phyloP scores from a whole-genome alignment of 2,329 filamentous ascomycete species.

The Karstenula rhodostoma region DNA sequence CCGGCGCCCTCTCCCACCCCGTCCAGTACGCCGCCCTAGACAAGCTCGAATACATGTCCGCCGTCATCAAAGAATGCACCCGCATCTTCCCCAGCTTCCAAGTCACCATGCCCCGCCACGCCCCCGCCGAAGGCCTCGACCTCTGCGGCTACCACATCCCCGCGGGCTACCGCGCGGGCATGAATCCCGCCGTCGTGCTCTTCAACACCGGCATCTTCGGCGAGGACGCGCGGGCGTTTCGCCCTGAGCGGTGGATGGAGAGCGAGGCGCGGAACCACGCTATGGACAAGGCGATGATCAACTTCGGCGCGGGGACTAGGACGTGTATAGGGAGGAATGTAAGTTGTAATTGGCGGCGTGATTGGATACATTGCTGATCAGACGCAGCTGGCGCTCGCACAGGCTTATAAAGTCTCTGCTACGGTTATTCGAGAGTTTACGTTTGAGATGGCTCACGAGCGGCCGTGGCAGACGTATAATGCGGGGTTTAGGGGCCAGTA shows the following conservation, averaged over 20 bases:
- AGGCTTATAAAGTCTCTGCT: constrained; percentile 32
- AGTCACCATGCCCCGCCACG: constrained; percentile 27
- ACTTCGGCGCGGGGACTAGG: constrained; percentile 46
- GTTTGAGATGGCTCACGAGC: constrained; percentile 28
- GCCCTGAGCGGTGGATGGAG: constrained; percentile 57
- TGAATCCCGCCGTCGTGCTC: constrained; percentile 56
- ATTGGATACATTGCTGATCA: background rate
- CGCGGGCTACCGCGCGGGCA: constrained; percentile 52
- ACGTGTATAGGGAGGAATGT: constrained; percentile 43
- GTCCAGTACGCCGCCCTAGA: constrained; percentile 22
- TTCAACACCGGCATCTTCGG: constrained; percentile 51
- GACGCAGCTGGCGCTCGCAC: constrained; percentile 18
- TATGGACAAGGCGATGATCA: constrained; percentile 45
- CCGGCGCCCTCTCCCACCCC: constrained; percentile 17
- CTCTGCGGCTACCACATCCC: constrained; percentile 34
- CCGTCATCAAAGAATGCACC: constrained; percentile 55
- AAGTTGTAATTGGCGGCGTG: background rate
- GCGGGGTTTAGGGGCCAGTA: constrained; percentile 21
- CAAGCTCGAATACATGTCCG: constrained; percentile 52
- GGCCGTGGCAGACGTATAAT: constrained; percentile 25
- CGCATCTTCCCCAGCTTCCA: constrained; percentile 49
- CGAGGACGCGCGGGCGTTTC: constrained; percentile 49
- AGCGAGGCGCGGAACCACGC: constrained; percentile 21
- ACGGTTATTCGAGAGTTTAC: constrained; percentile 28
- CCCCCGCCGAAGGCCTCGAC: constrained; percentile 31